A percentile compares a stretch with the other conserved stretches of the same genome.
phyloP scores from a whole-genome alignment of 2,329 filamentous ascomycete species.

The Plectosphaerella plurivora region DNA sequence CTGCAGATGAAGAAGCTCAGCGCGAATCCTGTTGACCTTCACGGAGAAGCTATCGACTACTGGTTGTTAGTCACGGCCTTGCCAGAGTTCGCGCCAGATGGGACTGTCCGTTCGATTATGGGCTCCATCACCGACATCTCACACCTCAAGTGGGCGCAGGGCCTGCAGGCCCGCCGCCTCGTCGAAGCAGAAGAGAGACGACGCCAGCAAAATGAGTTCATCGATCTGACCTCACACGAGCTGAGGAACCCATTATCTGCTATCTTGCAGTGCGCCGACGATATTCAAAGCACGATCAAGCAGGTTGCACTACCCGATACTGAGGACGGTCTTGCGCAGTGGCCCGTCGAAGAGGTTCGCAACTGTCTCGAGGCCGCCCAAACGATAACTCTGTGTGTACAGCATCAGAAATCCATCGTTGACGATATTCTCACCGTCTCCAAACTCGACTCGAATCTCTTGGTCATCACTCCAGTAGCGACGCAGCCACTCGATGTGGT shows the following conservation, averaged over 20 bases:
- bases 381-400: constrained; percentile 51
- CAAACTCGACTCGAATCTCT: constrained; percentile 50
- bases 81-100: constrained; percentile 25
- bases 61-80: constrained; percentile 36
- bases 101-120: constrained; percentile 29
- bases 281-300: constrained; percentile 32
- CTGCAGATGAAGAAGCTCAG: constrained; percentile 32
- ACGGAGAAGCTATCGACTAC: constrained; percentile 33
- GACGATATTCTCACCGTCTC: constrained; percentile 43
- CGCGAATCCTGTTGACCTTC: constrained; percentile 22
- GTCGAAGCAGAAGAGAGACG: constrained; percentile 30
- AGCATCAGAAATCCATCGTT: constrained; percentile 51
- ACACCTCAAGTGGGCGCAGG: constrained; percentile 36
- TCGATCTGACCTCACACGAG: constrained; percentile 47
- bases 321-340: neutral
- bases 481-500: constrained; percentile 48
- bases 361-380: constrained; percentile 50
- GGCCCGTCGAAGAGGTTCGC: constrained; percentile 28
- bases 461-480: constrained; percentile 51
- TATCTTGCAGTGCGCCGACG: constrained; percentile 53
- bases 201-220: constrained; percentile 51
- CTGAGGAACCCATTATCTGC: constrained; percentile 51
- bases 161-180: constrained; percentile 27
- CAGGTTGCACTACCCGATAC: neutral
- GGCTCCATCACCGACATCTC: constrained; percentile 39